Conservation (phyloP, 352 stramenopile species). For the Phytophthora lateralis region DNA sequence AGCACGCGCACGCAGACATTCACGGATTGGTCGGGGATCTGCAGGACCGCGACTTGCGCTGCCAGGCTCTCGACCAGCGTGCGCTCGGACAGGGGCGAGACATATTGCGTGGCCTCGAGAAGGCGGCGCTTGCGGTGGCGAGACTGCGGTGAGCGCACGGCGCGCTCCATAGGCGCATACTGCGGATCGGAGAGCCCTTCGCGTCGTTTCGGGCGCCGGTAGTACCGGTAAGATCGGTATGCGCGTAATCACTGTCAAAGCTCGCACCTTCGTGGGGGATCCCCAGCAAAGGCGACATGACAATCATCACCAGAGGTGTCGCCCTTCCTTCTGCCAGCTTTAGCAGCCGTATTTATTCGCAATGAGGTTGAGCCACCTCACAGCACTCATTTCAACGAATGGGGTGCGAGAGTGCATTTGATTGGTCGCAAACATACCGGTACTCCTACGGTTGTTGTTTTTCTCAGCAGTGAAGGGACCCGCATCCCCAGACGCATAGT, state of each 20-base stretch:
- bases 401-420: background rate
- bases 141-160: slow-evolving; percentile 48
- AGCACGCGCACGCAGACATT: slow-evolving; percentile 47
- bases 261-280: no score
- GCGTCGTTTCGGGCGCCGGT: slow-evolving; percentile 15
- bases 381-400: no score
- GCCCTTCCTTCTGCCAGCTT: no score
- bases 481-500: slow-evolving; percentile 9
- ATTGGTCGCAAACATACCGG: background rate
- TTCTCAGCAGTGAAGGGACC: slow-evolving; percentile 12
- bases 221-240: background rate
- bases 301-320: background rate
- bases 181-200: background rate
- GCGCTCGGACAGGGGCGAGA: slow-evolving; percentile 44
- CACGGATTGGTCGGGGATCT: slow-evolving; percentile 21
- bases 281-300: background rate
- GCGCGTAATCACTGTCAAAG: no score
- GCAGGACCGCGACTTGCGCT: slow-evolving; percentile 14
- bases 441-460: background rate
- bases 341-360: no score
- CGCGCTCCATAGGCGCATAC: background rate
- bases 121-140: slow-evolving; percentile 64
- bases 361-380: background rate
- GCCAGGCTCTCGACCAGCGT: slow-evolving; percentile 37
- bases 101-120: slow-evolving; percentile 58